These are phyloP conservation scores for Blastomyces parvus DNA, from an alignment of 2,329 filamentous ascomycete species.

Conservation along the genomic window DNA sequence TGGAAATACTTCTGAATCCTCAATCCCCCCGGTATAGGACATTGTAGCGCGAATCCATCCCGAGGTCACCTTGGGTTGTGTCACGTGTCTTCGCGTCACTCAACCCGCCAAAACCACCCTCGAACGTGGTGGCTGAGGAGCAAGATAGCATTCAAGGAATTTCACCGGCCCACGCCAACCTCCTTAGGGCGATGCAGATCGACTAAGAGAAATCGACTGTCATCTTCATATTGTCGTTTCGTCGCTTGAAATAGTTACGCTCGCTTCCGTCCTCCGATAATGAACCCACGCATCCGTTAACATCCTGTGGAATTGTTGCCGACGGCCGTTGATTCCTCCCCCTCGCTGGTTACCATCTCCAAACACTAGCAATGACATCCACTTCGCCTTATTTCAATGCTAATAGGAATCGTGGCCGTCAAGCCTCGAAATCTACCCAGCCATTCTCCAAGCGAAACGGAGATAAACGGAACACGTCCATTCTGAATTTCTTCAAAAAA, in stretches of 20 bases:
- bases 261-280: background rate
- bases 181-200: background rate
- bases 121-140: no score
- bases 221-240: background rate
- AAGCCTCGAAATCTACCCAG: background rate
- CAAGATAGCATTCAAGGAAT: no score
- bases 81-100: no score
- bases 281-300: background rate
- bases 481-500: constrained; percentile 68
- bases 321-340: background rate
- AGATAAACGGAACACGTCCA: constrained; percentile 48
- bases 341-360: background rate
- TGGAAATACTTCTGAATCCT: no score
- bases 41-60: no score
- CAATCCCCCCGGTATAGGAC: no score
- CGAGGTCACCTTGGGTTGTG: no score
- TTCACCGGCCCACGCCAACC: no score
- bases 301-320: background rate
- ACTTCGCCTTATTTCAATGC: constrained; percentile 4
- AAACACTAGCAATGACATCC: background rate
- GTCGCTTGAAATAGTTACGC: background rate
- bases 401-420: background rate
- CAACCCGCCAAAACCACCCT: no score
- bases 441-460: background rate
- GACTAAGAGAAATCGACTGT: background rate